Conservation (phyloP, 169 alveolate genomes). For the Pseudocohnilembus persalinus region DNA sequence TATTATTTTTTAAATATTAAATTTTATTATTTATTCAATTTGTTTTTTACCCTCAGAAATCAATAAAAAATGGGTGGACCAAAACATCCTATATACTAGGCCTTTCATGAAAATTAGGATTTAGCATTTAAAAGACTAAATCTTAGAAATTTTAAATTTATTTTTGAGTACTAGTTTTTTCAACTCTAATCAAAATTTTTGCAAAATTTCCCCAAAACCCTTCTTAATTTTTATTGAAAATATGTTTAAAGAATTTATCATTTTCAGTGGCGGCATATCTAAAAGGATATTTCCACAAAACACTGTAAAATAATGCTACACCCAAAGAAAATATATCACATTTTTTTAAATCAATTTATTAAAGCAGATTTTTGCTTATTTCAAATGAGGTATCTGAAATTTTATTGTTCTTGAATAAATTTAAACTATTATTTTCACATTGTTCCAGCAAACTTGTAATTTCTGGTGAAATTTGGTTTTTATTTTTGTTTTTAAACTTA, state of each 20-base stretch:
- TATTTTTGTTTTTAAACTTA: not conserved
- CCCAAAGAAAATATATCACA: not conserved
- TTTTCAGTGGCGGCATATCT: not conserved
- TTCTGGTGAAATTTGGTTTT: not conserved
- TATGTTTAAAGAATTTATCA: not conserved
- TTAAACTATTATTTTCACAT: not conserved
- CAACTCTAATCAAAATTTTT: not conserved
- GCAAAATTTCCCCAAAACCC: not conserved
- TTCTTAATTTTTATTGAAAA: not conserved
- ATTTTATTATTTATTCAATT: no score
- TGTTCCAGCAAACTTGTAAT: not conserved
- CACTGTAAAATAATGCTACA: not conserved
- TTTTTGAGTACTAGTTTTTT: not conserved
- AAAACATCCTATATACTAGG: not conserved
- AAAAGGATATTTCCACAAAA: not conserved
- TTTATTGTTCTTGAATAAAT: no score
- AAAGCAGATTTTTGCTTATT: no score
- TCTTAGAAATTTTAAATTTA: not conserved
- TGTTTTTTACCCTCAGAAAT: not conserved
- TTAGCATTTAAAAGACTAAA: not conserved
- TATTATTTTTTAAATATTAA: no score
- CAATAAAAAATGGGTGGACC: not conserved
- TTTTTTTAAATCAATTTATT: not conserved
- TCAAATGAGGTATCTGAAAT: no score
- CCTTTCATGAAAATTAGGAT: not conserved